Evolutionary conservation across 106 monocot genomes (phyloP).

Genomic region (Dioscorea zingiberensis): DNA sequence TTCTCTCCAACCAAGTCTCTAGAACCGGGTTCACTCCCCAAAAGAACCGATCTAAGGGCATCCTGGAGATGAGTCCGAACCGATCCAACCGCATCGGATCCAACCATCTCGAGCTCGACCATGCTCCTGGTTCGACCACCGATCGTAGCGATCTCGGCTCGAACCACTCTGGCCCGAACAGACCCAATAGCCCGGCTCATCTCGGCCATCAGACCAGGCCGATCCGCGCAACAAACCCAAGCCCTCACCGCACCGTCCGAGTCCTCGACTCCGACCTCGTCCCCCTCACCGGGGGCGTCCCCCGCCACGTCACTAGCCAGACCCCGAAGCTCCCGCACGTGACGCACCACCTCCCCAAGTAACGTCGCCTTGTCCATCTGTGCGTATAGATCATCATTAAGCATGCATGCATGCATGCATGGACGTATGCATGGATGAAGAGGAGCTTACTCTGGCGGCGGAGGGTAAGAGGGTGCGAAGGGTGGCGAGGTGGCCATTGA

Average conservation of each 20-base stretch:
- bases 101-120: conserved; percentile 42
- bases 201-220: conserved; percentile 66
- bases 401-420: neutral
- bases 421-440: neutral
- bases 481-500: conserved; percentile 80
- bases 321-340: conserved; percentile 64
- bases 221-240: conserved; percentile 76
- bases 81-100: neutral
- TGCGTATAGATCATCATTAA: neutral
- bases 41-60: conserved; percentile 45
- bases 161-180: conserved; percentile 41
- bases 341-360: conserved; percentile 88
- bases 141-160: conserved; percentile 73
- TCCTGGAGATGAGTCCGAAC: conserved; percentile 32
- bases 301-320: conserved; percentile 30
- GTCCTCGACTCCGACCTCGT: conserved; percentile 56
- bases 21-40: conserved; percentile 21
- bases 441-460: conserved; percentile 40
- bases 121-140: conserved; percentile 66
- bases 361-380: conserved; percentile 93
- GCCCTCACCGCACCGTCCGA: conserved; percentile 20
- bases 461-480: conserved; percentile 67
- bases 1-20: conserved; percentile 9
- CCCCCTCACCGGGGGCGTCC: conserved; percentile 44
- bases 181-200: conserved; percentile 57